Conservation (phyloP, 805 yeast genomes). For the Metschnikowia cubensis region DNA sequence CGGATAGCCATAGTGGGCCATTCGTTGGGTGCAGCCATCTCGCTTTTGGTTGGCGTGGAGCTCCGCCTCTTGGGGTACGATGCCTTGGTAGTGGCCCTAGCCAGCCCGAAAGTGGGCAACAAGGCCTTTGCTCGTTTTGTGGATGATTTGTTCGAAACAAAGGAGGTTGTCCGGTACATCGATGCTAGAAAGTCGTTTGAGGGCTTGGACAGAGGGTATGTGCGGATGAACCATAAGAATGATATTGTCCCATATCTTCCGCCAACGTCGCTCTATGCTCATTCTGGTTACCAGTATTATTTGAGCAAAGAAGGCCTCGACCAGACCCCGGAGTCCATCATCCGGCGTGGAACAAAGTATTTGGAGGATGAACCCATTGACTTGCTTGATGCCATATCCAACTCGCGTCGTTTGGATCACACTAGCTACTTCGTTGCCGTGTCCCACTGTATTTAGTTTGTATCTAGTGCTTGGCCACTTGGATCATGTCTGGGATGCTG, state of each 20-base stretch:
- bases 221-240: constrained; percentile 53
- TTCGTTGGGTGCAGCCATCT: constrained; percentile 73
- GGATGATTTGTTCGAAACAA: constrained; percentile 45
- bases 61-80: constrained; percentile 48
- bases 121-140: constrained; percentile 46
- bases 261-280: constrained; percentile 41
- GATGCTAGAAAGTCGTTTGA: constrained; percentile 19
- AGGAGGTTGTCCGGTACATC: constrained; percentile 21
- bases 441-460: constrained; percentile 11
- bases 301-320: constrained; percentile 13
- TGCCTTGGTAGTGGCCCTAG: constrained; percentile 57
- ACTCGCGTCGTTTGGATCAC: constrained; percentile 16
- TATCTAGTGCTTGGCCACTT: constrained; percentile 5
- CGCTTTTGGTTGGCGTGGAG: constrained; percentile 61
- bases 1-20: constrained; percentile 61
- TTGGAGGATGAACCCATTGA: constrained; percentile 13
- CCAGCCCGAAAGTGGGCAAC: constrained; percentile 65
- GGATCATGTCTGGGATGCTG: constrained; percentile 46
- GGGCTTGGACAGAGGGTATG: constrained; percentile 22
- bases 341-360: constrained; percentile 13
- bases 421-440: constrained; percentile 15
- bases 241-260: constrained; percentile 63
- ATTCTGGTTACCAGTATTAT: constrained; percentile 50
- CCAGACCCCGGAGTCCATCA: constrained; percentile 16
- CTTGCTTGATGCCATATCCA: constrained; percentile 11